Base-by-base conservation (phyloP, 768 basidiomycete genomes). In the Trametes meyenii region DNA sequence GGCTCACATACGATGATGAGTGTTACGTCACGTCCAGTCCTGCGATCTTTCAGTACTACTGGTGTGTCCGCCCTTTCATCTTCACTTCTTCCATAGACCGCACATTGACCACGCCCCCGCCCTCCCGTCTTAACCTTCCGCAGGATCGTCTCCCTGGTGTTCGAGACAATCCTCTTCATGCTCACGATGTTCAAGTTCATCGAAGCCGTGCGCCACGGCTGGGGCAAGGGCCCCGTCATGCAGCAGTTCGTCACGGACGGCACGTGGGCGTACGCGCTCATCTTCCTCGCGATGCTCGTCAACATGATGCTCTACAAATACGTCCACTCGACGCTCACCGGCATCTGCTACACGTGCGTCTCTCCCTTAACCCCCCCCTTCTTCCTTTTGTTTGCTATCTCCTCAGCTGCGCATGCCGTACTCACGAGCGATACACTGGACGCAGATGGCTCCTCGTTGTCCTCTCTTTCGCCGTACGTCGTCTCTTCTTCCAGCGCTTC, bases 181-280 rank as follows among this genome's bases (percentile, higher is more conserved):
- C 59, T 71, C 26, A 71, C 70, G 2, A 43, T 71, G 24, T 43
- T 40, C 54, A 68, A 68, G 38, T 71, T 71, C 50, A 10, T 58
- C 40, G 55, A 53, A 2, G 69, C 66, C 10, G 60, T 67, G 11
- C 56, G 56, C 16, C 62, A 61, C 13, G 69, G 70, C 1, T 71
- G 70, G 69, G 69, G 67, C 11, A 62, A 63, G 13, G 58, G 65
- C 6, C 66, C 66, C 3, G 62, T 71, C n/a, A 63, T 71, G 66
- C 58, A 60, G 24, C 64, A 67, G 35, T 69, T 70, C 62, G 62
- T 69, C 13, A 42, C 62, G 4, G 70, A 71, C 54, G 70, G 70
- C 17, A 71, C 70, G 2, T 71, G 70, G 70, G 70, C 70, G 12
- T 71, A 67, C 52, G 56, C 67, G 7, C 67, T 71, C 19, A 66